Base-by-base conservation (phyloP, 2,329 filamentous ascomycete species). In the Phaeosphaeria sp. region DNA sequence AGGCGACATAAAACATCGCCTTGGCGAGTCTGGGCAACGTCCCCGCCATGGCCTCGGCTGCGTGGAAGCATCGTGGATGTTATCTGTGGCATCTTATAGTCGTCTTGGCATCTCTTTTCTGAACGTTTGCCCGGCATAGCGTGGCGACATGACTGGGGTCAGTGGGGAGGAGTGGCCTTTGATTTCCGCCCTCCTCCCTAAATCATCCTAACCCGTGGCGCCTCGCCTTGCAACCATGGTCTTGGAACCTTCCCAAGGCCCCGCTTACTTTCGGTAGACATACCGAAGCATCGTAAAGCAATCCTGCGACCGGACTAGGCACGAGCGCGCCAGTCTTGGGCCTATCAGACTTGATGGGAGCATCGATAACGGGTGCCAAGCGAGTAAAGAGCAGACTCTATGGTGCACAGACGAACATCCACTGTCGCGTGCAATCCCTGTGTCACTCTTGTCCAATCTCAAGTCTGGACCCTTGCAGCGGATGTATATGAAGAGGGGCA, bases 401-500 rank as follows among this genome's bases (percentile, higher is more conserved):
- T 27, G 22, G 24, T 18, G 20, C 17, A 15, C 40, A 20, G 21
- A 25, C 46, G 18, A n/a, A 49, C 18, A 24, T 45, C 25, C 27
- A 49, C 15, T 18, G 36, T 21, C 45, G 33, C 24, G 36, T 55
- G 52, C 36, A 21, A 55, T 44, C 46, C 46, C 36, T 55, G 59
- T 56, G 61, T 39, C 57, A 56, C 59, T 58, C 56, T 36, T 51
- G 40, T 20, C 40, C 43, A 53, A 44, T 48, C 30, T 46, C 30
- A 51, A 51, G 56, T 51, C 56, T 61, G 56, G 58, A 51, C 39
- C 42, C 25, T n/a, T 25, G 51, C 21, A 30, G 39, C 52, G 20
- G 33, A 22, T 51, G 22, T 61, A 64, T 64, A 63, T 64, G 55
- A 57, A 55, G 46, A 50, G 46, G 33, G 30, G 33, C 17, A 44